These are phyloP conservation scores for Kodamaea sp. DNA, from an alignment of 1,139 yeast genomes.

Conservation along the genomic window DNA sequence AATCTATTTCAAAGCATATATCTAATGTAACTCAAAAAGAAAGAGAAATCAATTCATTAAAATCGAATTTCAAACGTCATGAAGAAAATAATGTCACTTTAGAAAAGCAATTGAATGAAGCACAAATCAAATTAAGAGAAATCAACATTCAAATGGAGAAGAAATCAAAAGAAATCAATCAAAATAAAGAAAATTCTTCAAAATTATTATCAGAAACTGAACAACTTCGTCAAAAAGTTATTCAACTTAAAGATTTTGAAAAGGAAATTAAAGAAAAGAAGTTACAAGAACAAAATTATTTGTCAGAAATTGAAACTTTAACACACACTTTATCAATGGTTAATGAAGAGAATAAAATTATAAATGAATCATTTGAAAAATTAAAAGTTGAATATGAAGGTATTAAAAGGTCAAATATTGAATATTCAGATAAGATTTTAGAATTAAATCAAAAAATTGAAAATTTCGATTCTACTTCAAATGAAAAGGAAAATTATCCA, in stretches of 20 bases:
- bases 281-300: slow-evolving; percentile 6
- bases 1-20: slow-evolving; percentile 10
- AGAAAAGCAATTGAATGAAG: slow-evolving; percentile 11
- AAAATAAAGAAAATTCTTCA: slow-evolving; percentile 6
- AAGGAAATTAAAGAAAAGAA: slow-evolving; percentile 8
- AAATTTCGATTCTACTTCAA: slow-evolving; percentile 16
- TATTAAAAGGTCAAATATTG: slow-evolving; percentile 21
- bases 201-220: slow-evolving; percentile 9
- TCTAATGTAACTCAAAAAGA: slow-evolving; percentile 11
- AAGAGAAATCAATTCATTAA: slow-evolving; percentile 12
- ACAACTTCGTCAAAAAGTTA: slow-evolving; percentile 8
- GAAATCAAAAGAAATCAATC: slow-evolving; percentile 10
- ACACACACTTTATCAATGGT: slow-evolving; percentile 8
- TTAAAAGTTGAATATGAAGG: slow-evolving; percentile 39
- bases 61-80: slow-evolving; percentile 11
- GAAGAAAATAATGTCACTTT: slow-evolving; percentile 12
- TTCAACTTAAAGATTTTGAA: slow-evolving; percentile 11
- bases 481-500: slow-evolving; percentile 38
- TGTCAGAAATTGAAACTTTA: slow-evolving; percentile 10
- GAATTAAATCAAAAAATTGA: slow-evolving; percentile 23
- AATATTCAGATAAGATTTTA: slow-evolving; percentile 26
- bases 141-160: slow-evolving; percentile 9
- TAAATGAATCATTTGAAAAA: slow-evolving; percentile 16
- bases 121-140: slow-evolving; percentile 12
- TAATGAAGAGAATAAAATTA: slow-evolving; percentile 14